Base-by-base conservation (phyloP, 2,329 filamentous ascomycete species). In the Trichoderma koningiopsis region DNA sequence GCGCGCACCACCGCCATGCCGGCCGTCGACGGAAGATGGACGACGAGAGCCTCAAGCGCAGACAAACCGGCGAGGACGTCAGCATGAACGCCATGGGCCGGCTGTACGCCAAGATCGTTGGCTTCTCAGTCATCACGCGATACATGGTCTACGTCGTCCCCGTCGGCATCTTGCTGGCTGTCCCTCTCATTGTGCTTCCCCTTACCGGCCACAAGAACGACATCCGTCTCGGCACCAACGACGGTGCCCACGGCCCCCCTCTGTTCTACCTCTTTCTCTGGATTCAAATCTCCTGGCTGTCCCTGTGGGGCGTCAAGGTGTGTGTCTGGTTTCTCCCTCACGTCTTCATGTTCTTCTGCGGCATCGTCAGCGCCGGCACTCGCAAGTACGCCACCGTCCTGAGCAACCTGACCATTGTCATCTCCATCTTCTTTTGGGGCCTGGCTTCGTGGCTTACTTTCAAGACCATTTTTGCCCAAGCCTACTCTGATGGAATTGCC, bases 101-200 rank as follows among this genome's bases (percentile, higher is more conserved):
- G 70, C 75, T 92, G 43, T 91, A 92, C 79, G 83, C 85, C 74
- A 90, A 86, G 77, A 84, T 92, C 71, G 81, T 91, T 70, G 82
- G 83, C 73, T 89, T 89, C 75, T 90, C 88, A 8, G 83, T 89
- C 71, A 75, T 91, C 71, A 90, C 88, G 4, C 84, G 90, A 58
- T 92, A 92, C 76, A 80, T 91, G 59, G 83, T 92, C 72, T 92
- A 92, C 75, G 85, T 92, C 71, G 79, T 89, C 29, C 90, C 90
- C 5, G 81, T 92, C 35, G 88, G 84, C 57, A 70, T 89, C 19
- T 75, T 90, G 31, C 83, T 92, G 63, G 88, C 88, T 8, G 76
- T 89, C 6, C 90, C 90, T 14, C 81, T 92, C 43, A 81, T 91
- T 62, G 81, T 91, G 24, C 81, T 89, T 19, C 77, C 83, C 13